These are phyloP conservation scores for Withania somnifera DNA, from an alignment of 305 asterid genomes.

Conservation along the genomic window DNA sequence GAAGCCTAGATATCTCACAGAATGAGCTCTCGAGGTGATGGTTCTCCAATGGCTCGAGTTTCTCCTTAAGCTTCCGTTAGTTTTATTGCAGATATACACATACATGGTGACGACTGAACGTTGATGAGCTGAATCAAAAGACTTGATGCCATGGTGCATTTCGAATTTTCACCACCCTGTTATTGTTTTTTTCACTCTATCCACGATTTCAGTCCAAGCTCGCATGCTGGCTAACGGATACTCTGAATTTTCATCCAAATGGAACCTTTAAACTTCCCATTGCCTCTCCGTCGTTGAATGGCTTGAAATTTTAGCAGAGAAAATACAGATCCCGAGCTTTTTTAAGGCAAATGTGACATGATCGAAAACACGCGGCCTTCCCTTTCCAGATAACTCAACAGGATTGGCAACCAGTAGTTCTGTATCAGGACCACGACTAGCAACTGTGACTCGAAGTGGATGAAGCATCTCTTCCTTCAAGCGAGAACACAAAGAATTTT, in stretches of 20 bases:
- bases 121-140: background rate
- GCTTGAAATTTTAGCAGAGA: constrained; percentile 32
- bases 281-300: constrained; percentile 32
- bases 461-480: constrained; percentile 42
- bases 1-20: background rate
- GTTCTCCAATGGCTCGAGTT: background rate
- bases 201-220: constrained; percentile 24
- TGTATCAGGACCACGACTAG: constrained; percentile 43
- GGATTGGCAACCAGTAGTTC: constrained; percentile 44
- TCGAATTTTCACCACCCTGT: constrained; percentile 34
- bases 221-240: constrained; percentile 25
- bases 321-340: constrained; percentile 31
- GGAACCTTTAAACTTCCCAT: constrained; percentile 38
- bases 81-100: background rate
- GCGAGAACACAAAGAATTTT: constrained; percentile 24
- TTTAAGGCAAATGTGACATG: constrained; percentile 33
- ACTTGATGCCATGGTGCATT: background rate
- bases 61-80: background rate
- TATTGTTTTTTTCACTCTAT: constrained; percentile 26
- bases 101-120: background rate
- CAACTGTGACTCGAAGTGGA: constrained; percentile 33
- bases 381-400: constrained; percentile 37
- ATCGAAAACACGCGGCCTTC: constrained; percentile 39
- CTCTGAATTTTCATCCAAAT: constrained; percentile 27
- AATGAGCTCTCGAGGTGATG: background rate